Base-by-base conservation (phyloP, 345 rosid genomes). In the Rubroshorea leprosula region DNA sequence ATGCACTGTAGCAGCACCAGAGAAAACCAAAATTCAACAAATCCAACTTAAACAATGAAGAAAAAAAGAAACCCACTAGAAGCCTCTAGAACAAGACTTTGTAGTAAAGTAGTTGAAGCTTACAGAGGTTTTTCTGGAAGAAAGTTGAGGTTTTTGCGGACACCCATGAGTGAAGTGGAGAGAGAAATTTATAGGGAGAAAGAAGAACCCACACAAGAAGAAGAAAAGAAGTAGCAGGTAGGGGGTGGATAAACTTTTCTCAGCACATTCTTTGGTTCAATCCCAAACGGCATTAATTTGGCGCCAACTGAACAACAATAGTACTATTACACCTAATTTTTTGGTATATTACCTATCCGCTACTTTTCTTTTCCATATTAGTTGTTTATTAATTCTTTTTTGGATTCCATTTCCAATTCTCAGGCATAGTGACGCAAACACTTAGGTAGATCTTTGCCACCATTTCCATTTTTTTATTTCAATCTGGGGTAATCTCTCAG, bases 251-350 rank as follows among this genome's bases (percentile, higher is more conserved):
- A 65, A 58, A 54, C 68, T 76, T 73, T 64, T n/a, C 65, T 61
- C 65, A 27, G 31, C 55, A 60, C 39, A 51, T 59, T 53, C 53
- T 46, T 52, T 61, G 68, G 44, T 46, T 51, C n/a, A 22, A 47
- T 38, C 21, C 15, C n/a, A n/a, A n/a, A n/a, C n/a, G n/a, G n/a
- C n/a, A n/a, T n/a, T n/a, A 39, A 29, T 47, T 63, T 63, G 77
- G 74, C 72, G 80, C 80, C 74, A 76, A 69, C 69, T 20, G 64
- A 51, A n/a, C n/a, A 49, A 62, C 16, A 54, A 65, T 66, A 50
- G 23, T 13, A n/a, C 31, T 15, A 20, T 10, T 26, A 31, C 21
- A 5, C 23, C 15, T 12, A 16, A 18, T n/a, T n/a, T n/a, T n/a
- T n/a, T n/a, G n/a, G n/a, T n/a, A n/a, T n/a, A n/a, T n/a, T n/a